phyloP scores from a whole-genome alignment of 2,329 filamentous ascomycete species.

The Nothophaeocryptopus gaeumannii region DNA sequence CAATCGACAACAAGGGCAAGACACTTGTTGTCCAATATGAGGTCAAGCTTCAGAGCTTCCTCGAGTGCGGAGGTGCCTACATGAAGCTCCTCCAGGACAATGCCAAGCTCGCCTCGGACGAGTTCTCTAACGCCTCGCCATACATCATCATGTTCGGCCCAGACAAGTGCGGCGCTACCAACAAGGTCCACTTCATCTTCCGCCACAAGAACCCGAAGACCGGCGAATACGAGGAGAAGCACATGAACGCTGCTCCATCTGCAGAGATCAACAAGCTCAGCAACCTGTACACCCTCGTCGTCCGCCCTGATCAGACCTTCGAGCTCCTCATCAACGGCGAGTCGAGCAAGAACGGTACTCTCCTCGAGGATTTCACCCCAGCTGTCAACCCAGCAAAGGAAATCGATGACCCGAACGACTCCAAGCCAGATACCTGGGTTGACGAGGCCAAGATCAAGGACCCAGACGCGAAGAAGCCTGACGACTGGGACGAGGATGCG shows the following conservation, averaged over 20 bases:
- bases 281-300: constrained; percentile 93
- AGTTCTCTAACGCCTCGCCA: constrained; percentile 95
- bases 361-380: constrained; percentile 90
- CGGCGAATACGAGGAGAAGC: constrained; percentile 99
- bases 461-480: constrained; percentile 90
- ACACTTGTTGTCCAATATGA: constrained; percentile 97
- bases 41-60: constrained; percentile 95
- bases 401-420: constrained; percentile 91
- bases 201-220: constrained; percentile 99
- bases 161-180: constrained; percentile 98
- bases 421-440: constrained; percentile 94
- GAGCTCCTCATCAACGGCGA: constrained; percentile 89
- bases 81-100: constrained; percentile 98
- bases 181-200: constrained; percentile 98
- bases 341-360: constrained; percentile 80
- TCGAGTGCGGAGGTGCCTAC: constrained; percentile 98
- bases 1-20: constrained; percentile 96
- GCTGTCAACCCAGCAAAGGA: constrained; percentile 92
- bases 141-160: constrained; percentile 99
- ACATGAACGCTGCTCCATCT: constrained; percentile 77
- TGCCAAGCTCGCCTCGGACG: constrained; percentile 92
- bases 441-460: constrained; percentile 88
- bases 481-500: constrained; percentile 98
- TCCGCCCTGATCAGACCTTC: constrained; percentile 94
- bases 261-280: constrained; percentile 89